Evolutionary conservation across 768 basidiomycete species (phyloP), one percentile per base, ranked within the genome.

Genomic region (Baorangia bicolor): DNA sequence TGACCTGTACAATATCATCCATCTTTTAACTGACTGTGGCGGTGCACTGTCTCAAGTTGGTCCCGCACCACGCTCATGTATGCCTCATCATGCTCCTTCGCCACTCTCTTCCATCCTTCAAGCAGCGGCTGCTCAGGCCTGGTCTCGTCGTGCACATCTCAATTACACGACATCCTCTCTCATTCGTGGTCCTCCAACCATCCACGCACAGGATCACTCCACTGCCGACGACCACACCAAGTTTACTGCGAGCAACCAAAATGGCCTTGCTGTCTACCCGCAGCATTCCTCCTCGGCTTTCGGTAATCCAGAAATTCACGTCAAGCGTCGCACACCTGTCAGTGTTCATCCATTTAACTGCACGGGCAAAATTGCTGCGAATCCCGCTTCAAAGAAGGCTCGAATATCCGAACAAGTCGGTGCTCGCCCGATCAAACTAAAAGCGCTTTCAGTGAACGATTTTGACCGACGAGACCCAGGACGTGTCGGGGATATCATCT

Each of bases 121-220:
- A n/a, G 72, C 72, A 37, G 81, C 80, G 53, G 82, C 82, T 20
- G 74, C 74, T 59, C 77, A 76, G 47, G 82, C 81, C 44, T 85
- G 80, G 75, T 60, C 68, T 27, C 72, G 74, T 51, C 68, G 57
- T 27, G 57, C n/a, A n/a, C n/a, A n/a, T n/a, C n/a, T n/a, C n/a
- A n/a, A n/a, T n/a, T n/a, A n/a, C n/a, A n/a, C n/a, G n/a, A n/a
- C n/a, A n/a, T n/a, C n/a, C n/a, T n/a, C n/a, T n/a, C n/a, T n/a
- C n/a, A n/a, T n/a, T n/a, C n/a, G n/a, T n/a, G n/a, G n/a, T n/a
- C n/a, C n/a, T n/a, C n/a, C n/a, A n/a, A n/a, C n/a, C n/a, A n/a
- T n/a, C n/a, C n/a, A n/a, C n/a, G n/a, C n/a, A n/a, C n/a, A n/a
- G n/a, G n/a, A n/a, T n/a, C n/a, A n/a, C n/a, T n/a, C n/a, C n/a